Evolutionary conservation across 768 basidiomycete genomes (phyloP).

Genomic region (Rhodosporidiobolus sp.): DNA sequence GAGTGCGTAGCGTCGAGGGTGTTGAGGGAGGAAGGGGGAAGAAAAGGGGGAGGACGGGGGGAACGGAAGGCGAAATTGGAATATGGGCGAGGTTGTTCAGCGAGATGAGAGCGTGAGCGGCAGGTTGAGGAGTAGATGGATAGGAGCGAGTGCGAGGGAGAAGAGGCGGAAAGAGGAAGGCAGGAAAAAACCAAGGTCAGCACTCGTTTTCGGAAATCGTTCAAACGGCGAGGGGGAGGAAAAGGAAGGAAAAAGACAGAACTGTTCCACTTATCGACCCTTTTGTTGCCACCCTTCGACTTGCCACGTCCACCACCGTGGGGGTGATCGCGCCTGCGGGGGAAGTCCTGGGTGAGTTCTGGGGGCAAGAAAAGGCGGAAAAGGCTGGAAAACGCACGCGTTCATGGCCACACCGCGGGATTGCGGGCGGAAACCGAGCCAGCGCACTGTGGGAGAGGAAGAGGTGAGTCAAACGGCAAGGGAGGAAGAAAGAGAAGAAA

Average conservation of each 20-base stretch:
- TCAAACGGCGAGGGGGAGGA: no score
- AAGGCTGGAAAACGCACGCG: constrained; percentile 9
- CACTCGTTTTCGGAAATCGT: no score
- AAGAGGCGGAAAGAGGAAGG: background rate
- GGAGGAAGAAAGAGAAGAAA: constrained; percentile 66
- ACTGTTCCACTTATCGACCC: constrained; percentile 82
- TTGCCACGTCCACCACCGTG: constrained; percentile 98
- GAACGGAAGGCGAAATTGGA: no score
- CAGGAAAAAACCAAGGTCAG: no score
- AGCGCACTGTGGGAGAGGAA: background rate
- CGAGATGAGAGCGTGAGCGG: no score
- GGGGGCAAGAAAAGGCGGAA: background rate
- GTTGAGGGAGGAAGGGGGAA: background rate
- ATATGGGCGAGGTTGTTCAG: no score
- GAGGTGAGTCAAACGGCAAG: background rate
- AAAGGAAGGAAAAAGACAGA: background rate
- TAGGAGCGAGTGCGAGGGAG: no score
- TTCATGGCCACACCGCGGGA: constrained; percentile 37
- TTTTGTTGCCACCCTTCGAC: constrained; percentile 92
- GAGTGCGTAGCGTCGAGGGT: no score
- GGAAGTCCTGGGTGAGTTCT: background rate
- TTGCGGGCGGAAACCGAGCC: constrained; percentile 3
- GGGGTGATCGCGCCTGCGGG: constrained; percentile 54
- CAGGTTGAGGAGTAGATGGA: no score
- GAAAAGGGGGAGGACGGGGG: background rate